Percentiles rank a stretch among this genome's conserved stretches.
phyloP scores from a whole-genome alignment of 2,329 filamentous ascomycete genomes.

The Chaetothyriales sp. region DNA sequence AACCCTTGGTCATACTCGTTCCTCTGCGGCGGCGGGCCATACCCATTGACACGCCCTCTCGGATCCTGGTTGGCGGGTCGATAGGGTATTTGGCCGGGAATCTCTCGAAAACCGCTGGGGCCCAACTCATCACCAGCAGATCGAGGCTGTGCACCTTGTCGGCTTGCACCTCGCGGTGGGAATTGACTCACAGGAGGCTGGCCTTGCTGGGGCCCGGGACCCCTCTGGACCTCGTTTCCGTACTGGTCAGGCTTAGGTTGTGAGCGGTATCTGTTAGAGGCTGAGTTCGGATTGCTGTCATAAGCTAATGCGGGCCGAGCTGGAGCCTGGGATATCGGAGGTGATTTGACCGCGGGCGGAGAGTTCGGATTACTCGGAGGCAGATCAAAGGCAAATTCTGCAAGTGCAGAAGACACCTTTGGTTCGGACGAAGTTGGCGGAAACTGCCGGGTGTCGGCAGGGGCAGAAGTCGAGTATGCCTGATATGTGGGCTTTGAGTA shows the following conservation, averaged over 20 bases:
- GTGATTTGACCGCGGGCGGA: neutral
- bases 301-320: neutral
- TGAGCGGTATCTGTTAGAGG: neutral
- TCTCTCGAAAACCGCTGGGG: neutral
- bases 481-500: constrained; percentile 21
- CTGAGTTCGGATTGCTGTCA: neutral
- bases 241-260: constrained; percentile 3
- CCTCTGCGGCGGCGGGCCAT: neutral
- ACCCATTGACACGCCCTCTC: neutral
- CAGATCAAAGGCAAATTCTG: constrained; percentile 61
- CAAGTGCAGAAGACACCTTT: constrained; percentile 23
- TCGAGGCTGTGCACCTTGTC: constrained; percentile 1
- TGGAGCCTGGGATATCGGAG: neutral
- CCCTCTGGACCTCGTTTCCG: neutral
- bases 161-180: constrained; percentile 14
- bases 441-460: constrained; percentile 23
- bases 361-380: constrained; percentile 21
- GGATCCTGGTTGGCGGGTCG: neutral
- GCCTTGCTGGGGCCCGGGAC: constrained; percentile 1
- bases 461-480: neutral
- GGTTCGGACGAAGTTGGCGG: constrained; percentile 29
- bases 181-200: constrained; percentile 6
- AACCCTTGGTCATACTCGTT: constrained; percentile 1
- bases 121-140: neutral
- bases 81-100: neutral